These are phyloP conservation scores for Kockovaella imperatae DNA, from an alignment of 768 basidiomycete species.

Conservation along the genomic window DNA sequence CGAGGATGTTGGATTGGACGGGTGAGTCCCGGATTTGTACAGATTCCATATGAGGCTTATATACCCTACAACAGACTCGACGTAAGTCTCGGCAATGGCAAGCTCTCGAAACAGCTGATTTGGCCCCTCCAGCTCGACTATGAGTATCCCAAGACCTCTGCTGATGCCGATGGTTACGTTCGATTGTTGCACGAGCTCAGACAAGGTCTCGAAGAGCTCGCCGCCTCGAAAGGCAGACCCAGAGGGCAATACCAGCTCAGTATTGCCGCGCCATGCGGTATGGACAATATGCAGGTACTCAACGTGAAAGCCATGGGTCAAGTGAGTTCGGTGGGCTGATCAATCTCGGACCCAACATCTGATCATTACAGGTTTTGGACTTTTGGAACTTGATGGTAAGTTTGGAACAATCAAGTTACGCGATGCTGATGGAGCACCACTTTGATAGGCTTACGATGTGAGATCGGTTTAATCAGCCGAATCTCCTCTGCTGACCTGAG, in stretches of 20 bases:
- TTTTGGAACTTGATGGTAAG: conserved; percentile 95
- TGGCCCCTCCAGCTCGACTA: conserved; percentile 55
- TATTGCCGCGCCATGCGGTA: conserved; percentile 88
- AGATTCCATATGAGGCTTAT: conserved; percentile 16
- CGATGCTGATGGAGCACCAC: neutral
- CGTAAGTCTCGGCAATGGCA: neutral
- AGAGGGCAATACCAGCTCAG: conserved; percentile 54
- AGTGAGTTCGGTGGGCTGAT: conserved; percentile 4
- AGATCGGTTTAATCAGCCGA: conserved; percentile 1
- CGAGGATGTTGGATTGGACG: conserved; percentile 87
- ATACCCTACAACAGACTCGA: conserved; percentile 2
- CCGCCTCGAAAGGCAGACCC: conserved; percentile 56
- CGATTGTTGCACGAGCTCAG: conserved; percentile 71
- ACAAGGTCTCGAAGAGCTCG: conserved; percentile 65
- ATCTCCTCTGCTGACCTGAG: neutral
- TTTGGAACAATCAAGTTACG: neutral
- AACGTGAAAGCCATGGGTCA: conserved; percentile 75
- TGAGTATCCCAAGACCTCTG: conserved; percentile 76
- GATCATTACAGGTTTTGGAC: conserved; percentile 57
- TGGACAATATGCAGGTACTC: conserved; percentile 72
- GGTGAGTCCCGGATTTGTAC: conserved; percentile 41
- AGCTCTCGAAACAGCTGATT: conserved; percentile 4
- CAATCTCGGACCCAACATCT: no score
- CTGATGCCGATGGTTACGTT: conserved; percentile 74
- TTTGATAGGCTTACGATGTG: conserved; percentile 44